Base-by-base conservation (phyloP, 1,284 basidiomycete genomes). In the Ceratobasidium papillatum region DNA sequence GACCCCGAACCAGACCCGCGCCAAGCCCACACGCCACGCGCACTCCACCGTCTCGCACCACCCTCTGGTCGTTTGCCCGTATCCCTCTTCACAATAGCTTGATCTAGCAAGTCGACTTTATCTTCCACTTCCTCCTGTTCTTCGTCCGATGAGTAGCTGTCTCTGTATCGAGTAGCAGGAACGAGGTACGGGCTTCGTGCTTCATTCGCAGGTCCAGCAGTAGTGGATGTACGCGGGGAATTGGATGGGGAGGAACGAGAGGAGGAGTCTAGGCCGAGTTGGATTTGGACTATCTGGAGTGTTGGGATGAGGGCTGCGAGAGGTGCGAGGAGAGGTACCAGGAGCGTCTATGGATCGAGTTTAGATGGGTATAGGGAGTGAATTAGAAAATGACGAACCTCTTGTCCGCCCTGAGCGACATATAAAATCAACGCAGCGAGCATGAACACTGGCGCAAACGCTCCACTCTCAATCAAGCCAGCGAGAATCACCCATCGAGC, bases 391-490 rank as follows among this genome's bases (percentile, higher is more conserved):
- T 2, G 30, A 51, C 68, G 14, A 19, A 61, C 68, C 68, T 72
- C 68, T 61, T 72, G 68, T 12, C 56, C 68, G 22, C 25, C 68
- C 30, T 72, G 54, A 58, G n/a, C 68, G n/a, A 72, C 68, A 58
- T 72, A 72, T 17, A 72, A 32, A 56, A 72, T 72, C 19, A 72
- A 27, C 2, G 68, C 56, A 25, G 56, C 56, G n/a, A 72, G 45
- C 68, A 72, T 72, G 30, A 61, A 59, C 41, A 72, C 56, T 0
- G 68, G 68, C 41, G 56, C 43, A 5, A 72, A 19, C n/a, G 56
- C 56, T 7, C 68, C 68, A 25, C 54, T 47, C 32, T 72, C 68
- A 27, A 72, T 32, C 17, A 72, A 25, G 22, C 68, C 56, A 11
- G 68, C 68, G 2, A 72, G 22, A 25, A 72, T 47, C 17, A 54